These are phyloP conservation scores for Cyclaneusma minus DNA, from an alignment of 2,329 filamentous ascomycete genomes.

Conservation along the genomic window DNA sequence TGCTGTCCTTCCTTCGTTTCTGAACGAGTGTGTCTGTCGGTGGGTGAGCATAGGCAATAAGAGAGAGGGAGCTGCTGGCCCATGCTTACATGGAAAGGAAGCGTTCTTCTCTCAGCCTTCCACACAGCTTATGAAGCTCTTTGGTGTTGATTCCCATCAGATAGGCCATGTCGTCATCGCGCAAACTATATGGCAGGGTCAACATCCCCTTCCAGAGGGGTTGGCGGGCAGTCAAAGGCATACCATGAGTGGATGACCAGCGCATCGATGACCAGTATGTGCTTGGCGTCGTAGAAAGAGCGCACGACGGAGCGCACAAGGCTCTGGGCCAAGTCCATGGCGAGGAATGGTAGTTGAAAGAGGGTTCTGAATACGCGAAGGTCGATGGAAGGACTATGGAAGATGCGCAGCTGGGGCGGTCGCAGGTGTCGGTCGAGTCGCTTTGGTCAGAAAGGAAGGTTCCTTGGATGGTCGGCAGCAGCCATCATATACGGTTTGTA, in stretches of 20 bases:
- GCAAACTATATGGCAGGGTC: conserved; percentile 35
- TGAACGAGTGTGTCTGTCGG: conserved; percentile 48
- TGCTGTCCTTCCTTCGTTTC: conserved; percentile 71
- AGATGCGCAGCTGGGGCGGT: too few relatives aligned
- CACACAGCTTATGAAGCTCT: conserved; percentile 79
- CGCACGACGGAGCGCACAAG: conserved; percentile 77
- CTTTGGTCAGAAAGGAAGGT: too few relatives aligned
- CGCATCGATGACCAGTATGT: conserved; percentile 70
- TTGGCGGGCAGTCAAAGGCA: conserved; percentile 15
- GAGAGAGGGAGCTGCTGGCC: background rate
- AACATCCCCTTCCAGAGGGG: conserved; percentile 9
- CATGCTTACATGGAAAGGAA: conserved; percentile 60
- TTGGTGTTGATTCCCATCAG: conserved; percentile 84
- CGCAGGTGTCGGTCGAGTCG: too few relatives aligned
- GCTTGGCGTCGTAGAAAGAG: conserved; percentile 74
- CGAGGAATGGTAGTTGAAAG: conserved; percentile 5
- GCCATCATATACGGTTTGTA: too few relatives aligned
- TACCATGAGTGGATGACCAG: conserved; percentile 59
- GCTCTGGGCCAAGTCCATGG: conserved; percentile 54
- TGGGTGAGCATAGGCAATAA: too few relatives aligned
- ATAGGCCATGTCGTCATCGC: conserved; percentile 76
- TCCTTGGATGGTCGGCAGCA: too few relatives aligned
- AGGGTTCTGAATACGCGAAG: conserved; percentile 1
- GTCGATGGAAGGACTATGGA: conserved; percentile 1
- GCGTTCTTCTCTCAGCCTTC: conserved; percentile 70